Evolutionary conservation across 2,329 filamentous ascomycete species (phyloP).

Genomic region (Chaetomiaceae sp.): DNA sequence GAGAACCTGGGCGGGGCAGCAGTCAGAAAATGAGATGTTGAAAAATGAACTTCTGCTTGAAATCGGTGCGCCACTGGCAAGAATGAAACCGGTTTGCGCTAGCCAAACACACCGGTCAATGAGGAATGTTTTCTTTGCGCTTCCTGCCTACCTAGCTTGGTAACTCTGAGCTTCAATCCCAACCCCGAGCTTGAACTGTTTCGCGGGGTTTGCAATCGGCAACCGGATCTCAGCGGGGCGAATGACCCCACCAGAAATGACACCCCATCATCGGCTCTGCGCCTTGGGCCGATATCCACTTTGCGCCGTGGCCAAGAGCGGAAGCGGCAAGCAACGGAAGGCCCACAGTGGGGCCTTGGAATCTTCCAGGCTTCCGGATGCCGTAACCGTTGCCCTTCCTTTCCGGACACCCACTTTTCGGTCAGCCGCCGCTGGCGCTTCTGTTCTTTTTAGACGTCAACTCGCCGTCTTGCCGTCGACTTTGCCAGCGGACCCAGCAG

Average conservation of each 20-base stretch:
- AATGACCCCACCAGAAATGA: neutral
- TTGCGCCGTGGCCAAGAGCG: constrained; percentile 1
- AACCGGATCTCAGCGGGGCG: too few relatives aligned
- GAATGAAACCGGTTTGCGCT: too few relatives aligned
- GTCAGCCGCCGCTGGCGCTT: neutral
- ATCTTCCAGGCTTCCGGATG: constrained; percentile 7
- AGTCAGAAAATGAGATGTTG: too few relatives aligned
- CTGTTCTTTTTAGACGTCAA: neutral
- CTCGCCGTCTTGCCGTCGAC: neutral
- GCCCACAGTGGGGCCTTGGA: neutral
- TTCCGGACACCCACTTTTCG: neutral
- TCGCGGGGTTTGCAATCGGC: constrained; percentile 2
- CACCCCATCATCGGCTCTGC: constrained; percentile 3
- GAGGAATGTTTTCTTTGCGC: too few relatives aligned
- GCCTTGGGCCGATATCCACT: neutral
- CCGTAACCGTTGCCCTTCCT: neutral
- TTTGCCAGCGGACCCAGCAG: too few relatives aligned
- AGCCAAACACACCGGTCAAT: too few relatives aligned
- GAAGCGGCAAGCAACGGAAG: constrained; percentile 15
- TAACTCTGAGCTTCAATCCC: neutral
- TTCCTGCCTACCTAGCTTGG: too few relatives aligned
- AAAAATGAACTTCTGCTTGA: too few relatives aligned
- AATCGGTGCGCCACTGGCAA: too few relatives aligned
- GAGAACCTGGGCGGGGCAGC: too few relatives aligned
- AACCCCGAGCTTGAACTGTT: neutral